phyloP scores from a whole-genome alignment of 2,329 filamentous ascomycete species.

The Penicillium oxalicum region DNA sequence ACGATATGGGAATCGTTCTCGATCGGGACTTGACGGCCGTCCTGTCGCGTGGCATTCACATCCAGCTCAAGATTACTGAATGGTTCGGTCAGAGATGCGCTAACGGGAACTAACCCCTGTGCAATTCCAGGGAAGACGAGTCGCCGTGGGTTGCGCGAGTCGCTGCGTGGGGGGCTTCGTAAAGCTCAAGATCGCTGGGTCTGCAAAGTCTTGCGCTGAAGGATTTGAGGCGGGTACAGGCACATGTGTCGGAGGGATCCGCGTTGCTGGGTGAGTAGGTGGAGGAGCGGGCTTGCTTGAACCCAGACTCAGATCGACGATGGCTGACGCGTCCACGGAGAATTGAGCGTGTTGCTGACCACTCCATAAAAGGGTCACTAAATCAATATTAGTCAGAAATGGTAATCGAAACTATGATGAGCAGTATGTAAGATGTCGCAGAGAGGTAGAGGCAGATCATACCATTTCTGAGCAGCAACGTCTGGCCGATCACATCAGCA shows the following conservation, averaged over 20 bases:
- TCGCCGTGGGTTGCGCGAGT: conserved; percentile 10
- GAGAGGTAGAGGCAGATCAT: conserved; percentile 5
- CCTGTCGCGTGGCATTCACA: conserved; percentile 18
- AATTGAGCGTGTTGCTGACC: conserved; percentile 50
- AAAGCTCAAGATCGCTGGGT: conserved; percentile 76
- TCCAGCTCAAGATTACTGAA: conserved; percentile 39
- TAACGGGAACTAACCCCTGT: conserved; percentile 15
- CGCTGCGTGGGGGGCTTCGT: conserved; percentile 28
- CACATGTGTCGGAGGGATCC: conserved; percentile 12
- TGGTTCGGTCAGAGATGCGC: conserved; percentile 41
- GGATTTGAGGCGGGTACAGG: conserved; percentile 25
- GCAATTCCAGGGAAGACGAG: conserved; percentile 16
- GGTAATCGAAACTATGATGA: too few species aligned
- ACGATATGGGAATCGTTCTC: conserved; percentile 15
- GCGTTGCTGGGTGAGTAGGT: conserved; percentile 15
- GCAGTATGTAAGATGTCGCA: not conserved
- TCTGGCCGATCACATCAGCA: conserved; percentile 61
- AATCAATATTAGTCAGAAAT: too few species aligned
- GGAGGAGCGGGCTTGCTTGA: conserved; percentile 12
- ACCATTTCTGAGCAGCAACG: conserved; percentile 69
- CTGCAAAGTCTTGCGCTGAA: conserved; percentile 55
- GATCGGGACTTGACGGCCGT: conserved; percentile 6
- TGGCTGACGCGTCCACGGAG: conserved; percentile 52
- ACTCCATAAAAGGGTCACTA: conserved; percentile 46
- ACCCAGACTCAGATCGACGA: conserved; percentile 48